Percentiles rank a stretch among this genome's conserved stretches.
Evolutionary conservation across 1,284 basidiomycete species (phyloP).

Genomic region (Papiliotrema nemorosa): DNA sequence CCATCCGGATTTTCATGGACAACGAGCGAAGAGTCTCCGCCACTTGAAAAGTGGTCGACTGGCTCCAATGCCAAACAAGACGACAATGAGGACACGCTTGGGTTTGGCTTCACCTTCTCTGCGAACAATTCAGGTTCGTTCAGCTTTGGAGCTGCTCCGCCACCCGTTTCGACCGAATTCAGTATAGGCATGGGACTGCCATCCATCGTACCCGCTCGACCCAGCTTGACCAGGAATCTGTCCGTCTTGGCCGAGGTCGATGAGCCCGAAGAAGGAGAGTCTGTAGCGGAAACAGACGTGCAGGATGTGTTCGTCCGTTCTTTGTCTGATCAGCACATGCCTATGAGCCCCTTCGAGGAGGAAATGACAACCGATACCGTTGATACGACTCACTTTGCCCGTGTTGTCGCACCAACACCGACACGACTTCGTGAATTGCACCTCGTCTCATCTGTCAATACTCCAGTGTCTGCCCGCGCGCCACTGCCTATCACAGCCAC

Average conservation of each 20-base stretch:
- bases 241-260: slow-evolving; percentile 39
- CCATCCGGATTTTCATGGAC: slow-evolving; percentile 22
- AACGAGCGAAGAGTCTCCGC: slow-evolving; percentile 16
- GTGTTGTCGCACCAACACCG: slow-evolving; percentile 23
- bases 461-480: not conserved
- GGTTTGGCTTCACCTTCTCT: slow-evolving; percentile 21
- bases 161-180: not conserved
- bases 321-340: too few relatives aligned
- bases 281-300: not conserved
- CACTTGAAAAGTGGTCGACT: slow-evolving; percentile 16
- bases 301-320: too few relatives aligned
- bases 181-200: slow-evolving; percentile 16
- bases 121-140: slow-evolving; percentile 5
- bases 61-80: slow-evolving; percentile 15
- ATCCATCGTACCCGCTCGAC: slow-evolving; percentile 19
- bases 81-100: slow-evolving; percentile 25
- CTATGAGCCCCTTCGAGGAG: too few relatives aligned
- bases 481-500: not conserved
- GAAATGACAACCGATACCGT: not conserved
- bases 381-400: not conserved
- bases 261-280: slow-evolving; percentile 38
- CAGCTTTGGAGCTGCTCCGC: slow-evolving; percentile 2
- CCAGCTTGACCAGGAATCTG: slow-evolving; percentile 22
- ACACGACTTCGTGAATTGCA: slow-evolving; percentile 36
- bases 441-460: slow-evolving; percentile 22